A percentile compares a stretch with the other conserved stretches of the same genome.
Conservation (phyloP, 202 grass and related monocot genomes). For the Panicum virgatum region DNA sequence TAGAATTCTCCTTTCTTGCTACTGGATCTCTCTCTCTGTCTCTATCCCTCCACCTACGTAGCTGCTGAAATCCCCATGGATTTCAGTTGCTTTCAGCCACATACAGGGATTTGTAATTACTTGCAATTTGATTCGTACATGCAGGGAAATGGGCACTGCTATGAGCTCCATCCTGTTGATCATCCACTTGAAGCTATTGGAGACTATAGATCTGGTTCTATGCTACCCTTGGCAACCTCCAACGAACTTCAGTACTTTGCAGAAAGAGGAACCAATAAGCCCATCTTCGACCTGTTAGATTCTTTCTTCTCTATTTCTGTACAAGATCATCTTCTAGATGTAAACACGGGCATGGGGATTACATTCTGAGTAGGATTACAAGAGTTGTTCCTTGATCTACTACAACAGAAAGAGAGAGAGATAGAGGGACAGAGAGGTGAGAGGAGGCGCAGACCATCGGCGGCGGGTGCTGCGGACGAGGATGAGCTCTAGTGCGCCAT, state of each 20-base stretch:
- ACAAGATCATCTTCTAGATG: too few species aligned
- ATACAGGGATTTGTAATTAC: conserved; percentile 27
- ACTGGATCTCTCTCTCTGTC: not conserved
- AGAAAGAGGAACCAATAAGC: not conserved
- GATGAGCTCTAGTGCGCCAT: too few species aligned
- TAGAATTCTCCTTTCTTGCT: conserved; percentile 4
- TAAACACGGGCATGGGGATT: too few species aligned
- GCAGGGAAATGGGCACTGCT: conserved; percentile 27
- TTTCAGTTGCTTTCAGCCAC: conserved; percentile 44
- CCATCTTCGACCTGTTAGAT: not conserved
- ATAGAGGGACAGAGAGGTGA: too few species aligned
- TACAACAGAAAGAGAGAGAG: too few species aligned
- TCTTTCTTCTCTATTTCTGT: too few species aligned
- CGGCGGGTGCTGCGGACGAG: too few species aligned
- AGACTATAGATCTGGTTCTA: not conserved
- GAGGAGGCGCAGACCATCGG: too few species aligned
- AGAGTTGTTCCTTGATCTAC: too few species aligned
- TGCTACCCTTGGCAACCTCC: conserved; percentile 26
- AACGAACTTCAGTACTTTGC: conserved; percentile 15
- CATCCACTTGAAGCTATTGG: conserved; percentile 14
- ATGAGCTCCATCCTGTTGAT: conserved; percentile 24
- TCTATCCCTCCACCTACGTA: not conserved
- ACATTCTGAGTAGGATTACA: too few species aligned
- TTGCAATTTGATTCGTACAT: conserved; percentile 33
- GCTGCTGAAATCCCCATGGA: conserved; percentile 43